Conservation (phyloP, 352 stramenopile species). For the Pythium monospermum region DNA sequence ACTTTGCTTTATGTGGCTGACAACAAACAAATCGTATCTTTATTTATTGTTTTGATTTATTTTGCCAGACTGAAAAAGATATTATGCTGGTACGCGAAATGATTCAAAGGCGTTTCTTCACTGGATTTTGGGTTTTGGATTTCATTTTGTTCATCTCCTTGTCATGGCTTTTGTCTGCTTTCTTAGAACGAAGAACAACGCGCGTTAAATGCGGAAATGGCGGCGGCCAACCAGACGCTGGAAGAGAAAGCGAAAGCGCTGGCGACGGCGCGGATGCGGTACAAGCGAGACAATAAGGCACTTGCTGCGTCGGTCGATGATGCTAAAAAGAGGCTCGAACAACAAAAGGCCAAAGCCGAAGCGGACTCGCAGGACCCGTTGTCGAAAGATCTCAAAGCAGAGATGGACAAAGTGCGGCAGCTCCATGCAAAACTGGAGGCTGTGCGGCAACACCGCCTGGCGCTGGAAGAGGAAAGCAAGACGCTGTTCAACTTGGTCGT, state of each 20-base stretch:
- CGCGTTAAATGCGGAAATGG: conserved; percentile 78
- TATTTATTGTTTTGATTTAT: conserved; percentile 12
- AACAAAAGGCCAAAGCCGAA: conserved; percentile 75
- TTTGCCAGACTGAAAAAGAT: conserved; percentile 78
- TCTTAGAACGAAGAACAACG: conserved; percentile 86
- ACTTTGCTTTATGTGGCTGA: neutral
- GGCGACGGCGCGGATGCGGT: conserved; percentile 82
- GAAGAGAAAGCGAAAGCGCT: conserved; percentile 86
- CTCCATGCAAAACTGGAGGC: conserved; percentile 81
- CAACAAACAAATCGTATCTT: too few relatives aligned
- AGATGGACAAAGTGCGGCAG: conserved; percentile 83
- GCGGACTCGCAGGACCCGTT: conserved; percentile 69
- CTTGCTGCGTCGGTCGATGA: conserved; percentile 70
- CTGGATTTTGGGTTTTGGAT: too few relatives aligned
- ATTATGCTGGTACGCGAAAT: conserved; percentile 57
- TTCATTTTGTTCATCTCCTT: neutral
- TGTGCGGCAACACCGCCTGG: conserved; percentile 79
- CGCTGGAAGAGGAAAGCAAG: conserved; percentile 86
- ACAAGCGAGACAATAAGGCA: conserved; percentile 86
- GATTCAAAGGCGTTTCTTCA: too few relatives aligned
- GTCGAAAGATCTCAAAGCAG: conserved; percentile 74
- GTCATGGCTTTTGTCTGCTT: neutral
- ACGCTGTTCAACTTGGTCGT: conserved; percentile 87
- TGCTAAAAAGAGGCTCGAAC: conserved; percentile 75
- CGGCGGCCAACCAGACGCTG: conserved; percentile 75